A percentile compares a stretch with the other conserved stretches of the same genome.
These are phyloP conservation scores for Xylaria arbuscula DNA, from an alignment of 2,329 filamentous ascomycete species.

Conservation along the genomic window DNA sequence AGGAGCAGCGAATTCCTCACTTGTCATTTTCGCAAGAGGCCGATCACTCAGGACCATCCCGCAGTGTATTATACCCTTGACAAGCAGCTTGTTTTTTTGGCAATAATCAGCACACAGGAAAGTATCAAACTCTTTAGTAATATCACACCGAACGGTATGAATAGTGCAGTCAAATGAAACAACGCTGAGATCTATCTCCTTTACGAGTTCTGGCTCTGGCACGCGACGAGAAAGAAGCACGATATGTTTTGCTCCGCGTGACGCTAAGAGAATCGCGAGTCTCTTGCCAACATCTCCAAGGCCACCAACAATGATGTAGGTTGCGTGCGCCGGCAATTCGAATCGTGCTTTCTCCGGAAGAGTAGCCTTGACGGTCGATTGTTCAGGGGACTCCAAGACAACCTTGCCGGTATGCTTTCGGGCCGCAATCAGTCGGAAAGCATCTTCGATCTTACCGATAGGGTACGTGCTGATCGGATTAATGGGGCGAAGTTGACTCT, in stretches of 20 bases:
- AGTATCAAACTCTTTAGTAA: slow-evolving; percentile 46
- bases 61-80: slow-evolving; percentile 33
- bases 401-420: slow-evolving; percentile 57
- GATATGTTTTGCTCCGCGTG: slow-evolving; percentile 49
- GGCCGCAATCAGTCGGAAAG: slow-evolving; percentile 54
- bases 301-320: slow-evolving; percentile 51
- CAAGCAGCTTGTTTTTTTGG: slow-evolving; percentile 22
- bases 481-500: slow-evolving; percentile 21
- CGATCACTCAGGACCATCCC: slow-evolving; percentile 24
- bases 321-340: slow-evolving; percentile 38
- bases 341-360: slow-evolving; percentile 28
- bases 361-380: slow-evolving; percentile 37
- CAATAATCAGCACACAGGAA: slow-evolving; percentile 27
- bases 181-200: slow-evolving; percentile 27
- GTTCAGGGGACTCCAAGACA: slow-evolving; percentile 41
- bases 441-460: slow-evolving; percentile 47
- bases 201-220: slow-evolving; percentile 30
- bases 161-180: slow-evolving; percentile 34
- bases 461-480: slow-evolving; percentile 36
- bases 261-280: slow-evolving; percentile 45
- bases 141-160: slow-evolving; percentile 52
- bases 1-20: slow-evolving; percentile 25
- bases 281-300: slow-evolving; percentile 49
- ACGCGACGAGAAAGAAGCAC: slow-evolving; percentile 47
- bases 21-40: slow-evolving; percentile 36